phyloP scores from a whole-genome alignment of 495 filamentous ascomycete species.

The Elaphomyces granulatus region DNA sequence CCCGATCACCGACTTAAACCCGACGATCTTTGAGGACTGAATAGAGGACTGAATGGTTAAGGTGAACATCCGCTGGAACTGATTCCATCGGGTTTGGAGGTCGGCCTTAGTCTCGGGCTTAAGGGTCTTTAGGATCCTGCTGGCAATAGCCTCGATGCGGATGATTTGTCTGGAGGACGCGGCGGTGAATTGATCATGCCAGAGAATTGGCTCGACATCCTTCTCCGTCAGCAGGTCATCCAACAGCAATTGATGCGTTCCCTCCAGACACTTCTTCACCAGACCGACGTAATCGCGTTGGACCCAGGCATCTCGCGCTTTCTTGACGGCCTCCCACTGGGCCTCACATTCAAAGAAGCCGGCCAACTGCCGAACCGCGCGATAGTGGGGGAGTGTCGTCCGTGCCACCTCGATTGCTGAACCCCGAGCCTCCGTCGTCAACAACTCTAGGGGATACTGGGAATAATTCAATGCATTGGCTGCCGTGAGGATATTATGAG shows the following conservation, averaged over 20 bases:
- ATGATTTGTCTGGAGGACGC: slow-evolving; percentile 55
- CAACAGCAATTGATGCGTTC: slow-evolving; percentile 62
- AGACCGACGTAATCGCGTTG: slow-evolving; percentile 43
- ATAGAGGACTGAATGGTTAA: slow-evolving; percentile 37
- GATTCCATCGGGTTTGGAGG: slow-evolving; percentile 19
- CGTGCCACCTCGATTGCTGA: slow-evolving; percentile 44
- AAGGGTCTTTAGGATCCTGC: slow-evolving; percentile 41
- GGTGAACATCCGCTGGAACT: slow-evolving; percentile 33
- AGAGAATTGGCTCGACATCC: slow-evolving; percentile 44
- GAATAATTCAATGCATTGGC: slow-evolving; percentile 20
- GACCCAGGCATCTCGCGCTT: slow-evolving; percentile 40
- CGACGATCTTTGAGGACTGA: slow-evolving; percentile 54
- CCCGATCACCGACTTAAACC: slow-evolving; percentile 76
- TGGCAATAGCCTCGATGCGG: slow-evolving; percentile 66
- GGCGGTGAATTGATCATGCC: slow-evolving; percentile 55
- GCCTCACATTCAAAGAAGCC: slow-evolving; percentile 43
- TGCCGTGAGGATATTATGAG: slow-evolving; percentile 55
- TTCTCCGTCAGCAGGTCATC: slow-evolving; percentile 59
- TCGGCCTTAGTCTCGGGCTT: slow-evolving; percentile 8
- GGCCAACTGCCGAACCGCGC: slow-evolving; percentile 55
- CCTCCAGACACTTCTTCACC: slow-evolving; percentile 48
- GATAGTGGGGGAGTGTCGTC: slow-evolving; percentile 51
- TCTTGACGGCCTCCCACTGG: slow-evolving; percentile 47
- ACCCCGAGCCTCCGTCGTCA: slow-evolving; percentile 63
- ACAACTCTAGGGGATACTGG: slow-evolving; percentile 36